Evolutionary conservation across 2,329 filamentous ascomycete species (phyloP).

Genomic region (Plectosphaerella cucumerina): DNA sequence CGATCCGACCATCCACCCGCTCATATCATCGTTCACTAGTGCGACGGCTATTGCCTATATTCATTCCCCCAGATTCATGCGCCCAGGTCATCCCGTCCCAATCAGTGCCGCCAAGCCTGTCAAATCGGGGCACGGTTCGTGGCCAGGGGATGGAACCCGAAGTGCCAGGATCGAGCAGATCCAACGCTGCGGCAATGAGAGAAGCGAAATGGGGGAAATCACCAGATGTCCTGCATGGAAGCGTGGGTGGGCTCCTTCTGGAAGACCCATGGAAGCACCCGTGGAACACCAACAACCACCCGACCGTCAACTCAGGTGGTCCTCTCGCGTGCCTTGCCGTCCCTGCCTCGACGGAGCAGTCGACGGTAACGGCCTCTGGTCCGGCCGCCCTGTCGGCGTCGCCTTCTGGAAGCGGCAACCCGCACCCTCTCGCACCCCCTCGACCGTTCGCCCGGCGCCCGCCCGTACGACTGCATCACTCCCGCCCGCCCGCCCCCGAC

Average conservation of each 20-base stretch:
- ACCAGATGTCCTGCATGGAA: background rate
- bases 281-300: background rate
- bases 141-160: too few relatives aligned
- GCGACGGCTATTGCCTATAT: background rate
- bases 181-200: background rate
- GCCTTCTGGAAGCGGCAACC: constrained; percentile 1
- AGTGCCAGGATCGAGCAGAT: background rate
- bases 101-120: background rate
- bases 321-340: constrained; percentile 3
- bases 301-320: background rate
- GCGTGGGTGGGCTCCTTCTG: background rate
- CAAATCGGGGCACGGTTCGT: background rate
- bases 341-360: constrained; percentile 2
- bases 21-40: background rate
- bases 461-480: background rate
- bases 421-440: background rate
- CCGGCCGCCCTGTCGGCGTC: constrained; percentile 1
- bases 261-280: background rate
- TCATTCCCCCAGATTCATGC: constrained; percentile 3
- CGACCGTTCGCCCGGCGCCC: background rate
- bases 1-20: too few relatives aligned
- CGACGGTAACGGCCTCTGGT: background rate
- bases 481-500: background rate
- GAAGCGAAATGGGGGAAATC: constrained; percentile 2
- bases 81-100: background rate